Evolutionary conservation across 108 stramenopile genomes (phyloP), one percentile per base, ranked within the genome.

Genomic region (Mediolabrus comicus): DNA sequence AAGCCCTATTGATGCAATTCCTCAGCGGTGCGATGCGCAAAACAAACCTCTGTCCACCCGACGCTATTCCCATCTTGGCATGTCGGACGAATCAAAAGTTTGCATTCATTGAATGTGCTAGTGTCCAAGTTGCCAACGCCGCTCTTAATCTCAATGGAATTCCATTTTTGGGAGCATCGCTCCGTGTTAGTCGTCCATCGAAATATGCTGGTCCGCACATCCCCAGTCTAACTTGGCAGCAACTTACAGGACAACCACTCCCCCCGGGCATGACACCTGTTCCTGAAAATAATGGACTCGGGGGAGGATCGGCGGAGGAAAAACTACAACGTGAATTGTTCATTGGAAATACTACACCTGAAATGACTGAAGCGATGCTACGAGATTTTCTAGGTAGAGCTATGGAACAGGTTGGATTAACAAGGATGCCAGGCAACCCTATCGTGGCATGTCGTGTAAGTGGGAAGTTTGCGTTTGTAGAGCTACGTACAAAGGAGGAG

Each of bases 401-500:
- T 26, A 84, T 94, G 93, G 82, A 86, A 30, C 90, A 92, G 75
- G 93, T 94, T 3, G 93, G 93, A 11, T 69, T 94, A 68, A 88
- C 86, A 29, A 77, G 75, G 8, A 71, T 77, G 67, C 83, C 92
- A 17, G 96, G 95, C 28, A 95, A 92, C 72, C 95, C 95, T 7
- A 94, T 98, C 53, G 68, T 80, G 30, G 72, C 92, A 11, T 91
- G 92, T 51, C 89, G 96, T 33, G 90, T 95, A 1, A 84, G 81
- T 49, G 96, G 95, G 1, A 96, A 95, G 71, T 96, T 96, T 83
- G 95, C 95, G 6, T 98, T 98, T 80, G 86, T 98, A 22, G 97
- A 96, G 71, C 32, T 93, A 31, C 75, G 95, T 38, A 83, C 87
- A 10, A 72, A 84, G 8, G 81, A 94, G 65, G 97, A 98, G 69